Percentiles rank a stretch among this genome's conserved stretches.
Conservation (phyloP, 2,329 filamentous ascomycete species). For the Colletotrichum camelliae region DNA sequence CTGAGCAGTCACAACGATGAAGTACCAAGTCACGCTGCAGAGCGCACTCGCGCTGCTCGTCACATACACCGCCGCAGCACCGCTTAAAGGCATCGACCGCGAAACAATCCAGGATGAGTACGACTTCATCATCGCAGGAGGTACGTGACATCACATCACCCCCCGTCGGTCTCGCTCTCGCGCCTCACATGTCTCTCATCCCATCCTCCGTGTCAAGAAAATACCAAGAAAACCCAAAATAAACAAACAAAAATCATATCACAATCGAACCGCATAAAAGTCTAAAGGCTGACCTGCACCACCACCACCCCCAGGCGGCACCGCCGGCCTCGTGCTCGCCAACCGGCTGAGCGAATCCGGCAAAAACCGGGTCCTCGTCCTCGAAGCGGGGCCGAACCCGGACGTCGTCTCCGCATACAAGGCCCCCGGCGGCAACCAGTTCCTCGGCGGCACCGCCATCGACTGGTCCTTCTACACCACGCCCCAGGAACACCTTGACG, state of each 20-base stretch:
- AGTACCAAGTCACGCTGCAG: neutral
- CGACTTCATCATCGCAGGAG: slow-evolving; percentile 26
- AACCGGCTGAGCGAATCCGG: slow-evolving; percentile 29
- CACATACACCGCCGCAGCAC: neutral
- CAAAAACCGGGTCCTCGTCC: slow-evolving; percentile 27
- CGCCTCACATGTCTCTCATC: neutral
- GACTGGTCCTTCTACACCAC: slow-evolving; percentile 30
- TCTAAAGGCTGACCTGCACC: neutral
- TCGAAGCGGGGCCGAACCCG: slow-evolving; percentile 28
- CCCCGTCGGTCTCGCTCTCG: neutral
- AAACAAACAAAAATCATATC: neutral
- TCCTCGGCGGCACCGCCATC: slow-evolving; percentile 27
- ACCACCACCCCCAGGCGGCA: slow-evolving; percentile 19
- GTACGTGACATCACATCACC: neutral
- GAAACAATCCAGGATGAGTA: slow-evolving; percentile 22
- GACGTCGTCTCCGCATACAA: slow-evolving; percentile 27
- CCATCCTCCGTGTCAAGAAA: neutral
- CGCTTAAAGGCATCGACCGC: slow-evolving; percentile 20
- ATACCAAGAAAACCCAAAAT: neutral
- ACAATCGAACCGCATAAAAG: neutral
- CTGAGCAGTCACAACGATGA: neutral
- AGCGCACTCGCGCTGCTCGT: neutral
- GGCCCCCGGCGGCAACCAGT: slow-evolving; percentile 29
- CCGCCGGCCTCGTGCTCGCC: slow-evolving; percentile 29
- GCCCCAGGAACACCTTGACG: slow-evolving; percentile 25